Evolutionary conservation across 257 asterid genomes (phyloP).

Genomic region (Lycium barbarum): DNA sequence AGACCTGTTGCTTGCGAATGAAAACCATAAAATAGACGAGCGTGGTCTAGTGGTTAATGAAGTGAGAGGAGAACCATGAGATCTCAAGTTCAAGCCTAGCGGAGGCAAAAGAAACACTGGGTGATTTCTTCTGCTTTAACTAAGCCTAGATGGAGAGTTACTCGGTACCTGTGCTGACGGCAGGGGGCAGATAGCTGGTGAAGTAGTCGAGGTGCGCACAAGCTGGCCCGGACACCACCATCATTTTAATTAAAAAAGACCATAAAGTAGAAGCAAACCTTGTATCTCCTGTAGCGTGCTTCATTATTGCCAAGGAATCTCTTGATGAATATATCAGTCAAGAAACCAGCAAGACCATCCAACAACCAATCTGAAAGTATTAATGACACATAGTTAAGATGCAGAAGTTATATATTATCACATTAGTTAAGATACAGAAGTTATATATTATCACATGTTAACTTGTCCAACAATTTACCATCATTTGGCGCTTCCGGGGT

Average conservation of each 20-base stretch:
- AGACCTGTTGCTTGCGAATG: not conserved
- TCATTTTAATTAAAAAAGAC: not conserved
- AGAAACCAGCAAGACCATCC: slow-evolving; percentile 98
- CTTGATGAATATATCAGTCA: slow-evolving; percentile 86
- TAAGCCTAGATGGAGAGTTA: not conserved
- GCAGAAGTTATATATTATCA: slow-evolving; percentile 9
- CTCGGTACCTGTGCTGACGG: not conserved
- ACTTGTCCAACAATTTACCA: slow-evolving; percentile 52
- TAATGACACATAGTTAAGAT: slow-evolving; percentile 45
- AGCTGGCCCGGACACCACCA: not conserved
- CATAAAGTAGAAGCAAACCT: slow-evolving; percentile 55
- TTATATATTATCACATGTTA: slow-evolving; percentile 1
- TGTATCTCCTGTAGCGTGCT: slow-evolving; percentile 95
- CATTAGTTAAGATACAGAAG: slow-evolving; percentile 37
- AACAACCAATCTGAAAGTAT: slow-evolving; percentile 85
- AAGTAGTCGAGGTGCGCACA: not conserved
- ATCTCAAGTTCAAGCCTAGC: not conserved
- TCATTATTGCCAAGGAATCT: slow-evolving; percentile 93
- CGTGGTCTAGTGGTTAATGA: not conserved
- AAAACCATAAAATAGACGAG: not conserved
- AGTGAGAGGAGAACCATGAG: not conserved
- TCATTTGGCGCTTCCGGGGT: slow-evolving; percentile 88
- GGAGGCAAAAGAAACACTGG: not conserved
- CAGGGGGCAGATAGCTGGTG: not conserved
- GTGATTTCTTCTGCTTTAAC: not conserved